A percentile compares a stretch with the other conserved stretches of the same genome.
phyloP scores from a whole-genome alignment of 2,329 filamentous ascomycete species.

The Fusarium sacchari region DNA sequence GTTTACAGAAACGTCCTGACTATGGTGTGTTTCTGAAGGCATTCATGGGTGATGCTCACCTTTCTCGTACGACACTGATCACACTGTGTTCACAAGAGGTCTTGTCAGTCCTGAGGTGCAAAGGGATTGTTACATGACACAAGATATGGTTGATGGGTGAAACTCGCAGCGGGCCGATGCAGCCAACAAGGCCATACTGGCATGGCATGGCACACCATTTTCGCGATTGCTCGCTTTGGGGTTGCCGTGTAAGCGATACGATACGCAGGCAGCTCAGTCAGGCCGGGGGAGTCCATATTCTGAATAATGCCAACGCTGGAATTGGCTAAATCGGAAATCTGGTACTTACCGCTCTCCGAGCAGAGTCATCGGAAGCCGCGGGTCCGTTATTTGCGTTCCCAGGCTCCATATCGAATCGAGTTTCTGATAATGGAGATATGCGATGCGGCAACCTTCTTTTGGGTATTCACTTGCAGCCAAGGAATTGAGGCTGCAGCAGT shows the following conservation, averaged over 20 bases:
- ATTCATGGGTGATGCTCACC: constrained; percentile 44
- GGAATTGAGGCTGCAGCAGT: not conserved
- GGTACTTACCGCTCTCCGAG: constrained; percentile 51
- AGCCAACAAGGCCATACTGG: not conserved
- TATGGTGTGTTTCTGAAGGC: constrained; percentile 6
- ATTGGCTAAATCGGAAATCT: constrained; percentile 11
- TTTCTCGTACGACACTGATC: constrained; percentile 57
- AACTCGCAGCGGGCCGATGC: not conserved
- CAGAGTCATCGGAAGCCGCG: constrained; percentile 51
- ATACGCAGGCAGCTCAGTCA: not conserved
- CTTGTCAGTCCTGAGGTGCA: constrained; percentile 4
- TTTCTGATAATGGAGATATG: not conserved
- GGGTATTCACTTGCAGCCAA: not conserved
- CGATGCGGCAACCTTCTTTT: not conserved
- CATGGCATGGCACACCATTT: not conserved
- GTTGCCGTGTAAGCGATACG: not conserved
- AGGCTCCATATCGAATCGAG: constrained; percentile 29
- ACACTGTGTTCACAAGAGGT: constrained; percentile 48
- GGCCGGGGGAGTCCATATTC: not conserved
- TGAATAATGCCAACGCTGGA: not conserved
- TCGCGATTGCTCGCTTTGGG: not conserved
- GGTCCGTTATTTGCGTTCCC: constrained; percentile 28
- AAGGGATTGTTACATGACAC: not conserved
- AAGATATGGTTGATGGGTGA: not conserved
- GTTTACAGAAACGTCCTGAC: not conserved